These are phyloP conservation scores for Gryganskiella cystojenkinii DNA, from an alignment of 192 early-diverging fungal genomes.

Conservation along the genomic window DNA sequence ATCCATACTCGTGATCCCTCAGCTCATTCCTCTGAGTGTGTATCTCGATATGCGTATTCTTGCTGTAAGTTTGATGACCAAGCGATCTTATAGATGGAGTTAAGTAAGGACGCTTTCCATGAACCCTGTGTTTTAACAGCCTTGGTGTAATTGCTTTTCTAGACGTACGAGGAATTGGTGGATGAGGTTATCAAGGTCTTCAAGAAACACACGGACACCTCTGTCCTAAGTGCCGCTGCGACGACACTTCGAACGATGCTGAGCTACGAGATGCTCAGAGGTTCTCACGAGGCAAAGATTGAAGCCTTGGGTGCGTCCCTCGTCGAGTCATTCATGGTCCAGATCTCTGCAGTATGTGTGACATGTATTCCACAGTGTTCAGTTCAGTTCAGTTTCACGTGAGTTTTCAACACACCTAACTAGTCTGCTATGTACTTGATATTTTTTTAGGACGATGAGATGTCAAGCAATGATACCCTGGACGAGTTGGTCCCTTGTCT, in stretches of 20 bases:
- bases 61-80: slow-evolving; percentile 43
- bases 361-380: too few relatives aligned
- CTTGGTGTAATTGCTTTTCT: slow-evolving; percentile 4
- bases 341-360: slow-evolving; percentile 11
- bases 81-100: neutral
- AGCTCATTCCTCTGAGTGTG: slow-evolving; percentile 57
- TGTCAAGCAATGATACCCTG: slow-evolving; percentile 1
- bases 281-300: slow-evolving; percentile 52
- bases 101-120: neutral
- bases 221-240: slow-evolving; percentile 55
- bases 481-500: slow-evolving; percentile 22
- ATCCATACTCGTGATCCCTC: slow-evolving; percentile 55
- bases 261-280: slow-evolving; percentile 41
- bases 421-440: too few relatives aligned
- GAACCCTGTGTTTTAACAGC: neutral
- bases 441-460: slow-evolving; percentile 16
- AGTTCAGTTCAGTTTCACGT: too few relatives aligned
- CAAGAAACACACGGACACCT: slow-evolving; percentile 48
- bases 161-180: slow-evolving; percentile 60
- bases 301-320: slow-evolving; percentile 27
- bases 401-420: too few relatives aligned
- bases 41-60: slow-evolving; percentile 60
- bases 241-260: slow-evolving; percentile 51
- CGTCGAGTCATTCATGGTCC: slow-evolving; percentile 29
- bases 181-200: slow-evolving; percentile 59